These are phyloP conservation scores for Apiotrichum domesticum DNA, from an alignment of 1,284 basidiomycete genomes.

Conservation along the genomic window DNA sequence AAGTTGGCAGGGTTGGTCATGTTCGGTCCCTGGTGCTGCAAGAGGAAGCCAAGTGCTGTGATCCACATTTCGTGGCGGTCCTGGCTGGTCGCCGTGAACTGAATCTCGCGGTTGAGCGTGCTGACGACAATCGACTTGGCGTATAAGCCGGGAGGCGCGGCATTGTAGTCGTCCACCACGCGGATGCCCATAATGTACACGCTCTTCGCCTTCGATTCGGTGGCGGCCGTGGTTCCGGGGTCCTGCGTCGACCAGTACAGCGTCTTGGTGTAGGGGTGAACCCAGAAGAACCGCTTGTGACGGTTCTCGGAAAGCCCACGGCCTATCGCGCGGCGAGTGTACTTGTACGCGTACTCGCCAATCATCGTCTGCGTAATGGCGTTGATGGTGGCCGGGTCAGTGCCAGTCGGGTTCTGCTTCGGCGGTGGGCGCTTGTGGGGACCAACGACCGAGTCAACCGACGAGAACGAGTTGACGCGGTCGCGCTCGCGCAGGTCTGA, in stretches of 20 bases:
- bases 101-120: slow-evolving; percentile 91
- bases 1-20: slow-evolving; percentile 12
- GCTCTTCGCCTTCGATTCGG: slow-evolving; percentile 92
- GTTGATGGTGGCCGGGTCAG: slow-evolving; percentile 82
- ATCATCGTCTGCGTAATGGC: slow-evolving; percentile 99
- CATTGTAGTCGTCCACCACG: slow-evolving; percentile 83
- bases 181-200: slow-evolving; percentile 94
- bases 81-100: slow-evolving; percentile 88
- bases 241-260: slow-evolving; percentile 95
- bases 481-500: slow-evolving; percentile 13
- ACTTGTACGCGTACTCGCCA: slow-evolving; percentile 97
- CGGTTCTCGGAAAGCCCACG: slow-evolving; percentile 84
- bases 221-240: slow-evolving; percentile 77
- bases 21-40: slow-evolving; percentile 35
- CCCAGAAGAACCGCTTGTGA: slow-evolving; percentile 97
- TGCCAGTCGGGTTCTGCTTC: slow-evolving; percentile 43
- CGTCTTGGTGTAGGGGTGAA: slow-evolving; percentile 97
- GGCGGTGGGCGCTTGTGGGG: slow-evolving; percentile 8
- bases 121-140: slow-evolving; percentile 89
- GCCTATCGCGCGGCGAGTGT: slow-evolving; percentile 84
- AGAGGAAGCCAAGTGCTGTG: slow-evolving; percentile 50
- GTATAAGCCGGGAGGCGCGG: slow-evolving; percentile 85
- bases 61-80: slow-evolving; percentile 97
- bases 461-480: slow-evolving; percentile 37
- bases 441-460: slow-evolving; percentile 26